Conservation (phyloP, 345 rosid genomes). For the Alliaria petiolata region DNA sequence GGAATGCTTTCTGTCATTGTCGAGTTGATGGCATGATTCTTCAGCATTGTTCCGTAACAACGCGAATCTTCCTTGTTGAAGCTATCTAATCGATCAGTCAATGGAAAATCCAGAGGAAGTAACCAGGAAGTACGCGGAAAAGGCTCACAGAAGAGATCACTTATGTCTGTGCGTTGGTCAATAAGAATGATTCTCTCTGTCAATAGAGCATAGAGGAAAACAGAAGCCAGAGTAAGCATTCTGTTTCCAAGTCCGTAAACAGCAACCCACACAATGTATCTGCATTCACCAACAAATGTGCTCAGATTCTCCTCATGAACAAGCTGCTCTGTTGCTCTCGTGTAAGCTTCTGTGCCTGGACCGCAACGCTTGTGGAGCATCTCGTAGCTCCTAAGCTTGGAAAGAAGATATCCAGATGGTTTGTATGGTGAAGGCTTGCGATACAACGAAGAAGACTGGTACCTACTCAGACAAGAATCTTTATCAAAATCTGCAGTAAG, state of each 20-base stretch:
- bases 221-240: slow-evolving; percentile 45
- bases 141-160: slow-evolving; percentile 61
- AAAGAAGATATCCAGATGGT: slow-evolving; percentile 49
- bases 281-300: slow-evolving; percentile 33
- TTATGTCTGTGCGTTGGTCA: slow-evolving; percentile 48
- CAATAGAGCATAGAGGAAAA: slow-evolving; percentile 66
- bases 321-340: slow-evolving; percentile 34
- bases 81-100: slow-evolving; percentile 28
- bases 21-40: neutral
- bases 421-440: slow-evolving; percentile 35
- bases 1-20: slow-evolving; percentile 30
- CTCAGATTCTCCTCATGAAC: neutral
- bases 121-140: slow-evolving; percentile 54
- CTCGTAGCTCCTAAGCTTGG: slow-evolving; percentile 51
- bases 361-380: slow-evolving; percentile 56
- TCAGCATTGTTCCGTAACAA: slow-evolving; percentile 30
- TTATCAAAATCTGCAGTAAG: slow-evolving; percentile 42
- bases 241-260: slow-evolving; percentile 56
- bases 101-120: slow-evolving; percentile 49
- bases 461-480: slow-evolving; percentile 46
- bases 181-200: slow-evolving; percentile 51
- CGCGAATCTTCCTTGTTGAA: slow-evolving; percentile 23
- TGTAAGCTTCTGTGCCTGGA: slow-evolving; percentile 46
- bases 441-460: slow-evolving; percentile 40
- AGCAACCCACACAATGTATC: slow-evolving; percentile 52